phyloP scores from a whole-genome alignment of 2,329 filamentous ascomycete species.

The Podosphaera fusca region DNA sequence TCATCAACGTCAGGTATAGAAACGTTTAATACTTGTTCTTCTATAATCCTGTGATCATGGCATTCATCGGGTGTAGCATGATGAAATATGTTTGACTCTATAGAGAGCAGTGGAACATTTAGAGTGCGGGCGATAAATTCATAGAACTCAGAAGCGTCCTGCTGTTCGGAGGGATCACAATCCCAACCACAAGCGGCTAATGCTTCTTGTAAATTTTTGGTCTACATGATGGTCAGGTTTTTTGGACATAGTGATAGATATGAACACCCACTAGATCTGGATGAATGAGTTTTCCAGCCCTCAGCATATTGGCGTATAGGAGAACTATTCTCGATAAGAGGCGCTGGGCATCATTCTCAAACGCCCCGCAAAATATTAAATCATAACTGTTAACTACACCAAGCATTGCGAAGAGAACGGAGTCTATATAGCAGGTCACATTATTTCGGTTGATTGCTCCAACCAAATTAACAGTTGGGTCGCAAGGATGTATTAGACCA shows the following conservation, averaged over 20 bases:
- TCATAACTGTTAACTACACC: conserved; percentile 76
- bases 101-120: conserved; percentile 62
- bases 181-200: conserved; percentile 83
- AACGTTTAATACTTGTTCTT: conserved; percentile 74
- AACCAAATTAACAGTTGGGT: conserved; percentile 46
- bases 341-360: conserved; percentile 45
- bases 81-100: conserved; percentile 90
- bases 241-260: neutral
- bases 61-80: conserved; percentile 61
- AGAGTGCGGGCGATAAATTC: conserved; percentile 82
- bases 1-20: conserved; percentile 55
- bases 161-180: conserved; percentile 53
- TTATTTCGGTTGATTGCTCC: conserved; percentile 69
- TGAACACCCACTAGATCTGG: conserved; percentile 36
- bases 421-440: conserved; percentile 88
- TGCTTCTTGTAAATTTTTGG: conserved; percentile 58
- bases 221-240: conserved; percentile 25
- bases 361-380: conserved; percentile 65
- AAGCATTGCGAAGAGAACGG: conserved; percentile 89
- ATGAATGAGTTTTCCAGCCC: conserved; percentile 64
- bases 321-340: conserved; percentile 58
- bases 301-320: conserved; percentile 81
- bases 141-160: conserved; percentile 91
- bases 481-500: conserved; percentile 54
- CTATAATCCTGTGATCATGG: conserved; percentile 86